Conservation (phyloP, 352 stramenopile genomes). For the Phytophthora litchii region DNA sequence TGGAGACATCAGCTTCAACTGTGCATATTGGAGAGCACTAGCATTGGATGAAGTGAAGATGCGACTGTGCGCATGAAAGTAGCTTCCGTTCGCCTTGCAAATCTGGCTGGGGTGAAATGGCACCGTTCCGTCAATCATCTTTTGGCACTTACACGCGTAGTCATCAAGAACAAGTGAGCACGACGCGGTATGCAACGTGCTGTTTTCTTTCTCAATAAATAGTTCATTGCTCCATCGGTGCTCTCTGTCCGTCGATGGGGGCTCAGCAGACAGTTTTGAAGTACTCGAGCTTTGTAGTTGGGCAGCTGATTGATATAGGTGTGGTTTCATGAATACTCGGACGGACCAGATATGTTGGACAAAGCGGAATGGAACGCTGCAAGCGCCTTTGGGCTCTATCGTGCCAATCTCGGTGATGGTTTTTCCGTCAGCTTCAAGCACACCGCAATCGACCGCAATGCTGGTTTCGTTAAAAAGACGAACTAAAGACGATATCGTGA, state of each 20-base stretch:
- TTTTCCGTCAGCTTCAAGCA: constrained; percentile 64
- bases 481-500: constrained; percentile 82
- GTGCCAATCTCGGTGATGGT: constrained; percentile 62
- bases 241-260: constrained; percentile 35
- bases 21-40: constrained; percentile 68
- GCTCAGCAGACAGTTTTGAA: constrained; percentile 15
- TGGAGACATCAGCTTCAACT: constrained; percentile 67
- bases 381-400: constrained; percentile 66
- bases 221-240: constrained; percentile 87
- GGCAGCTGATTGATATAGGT: constrained; percentile 24
- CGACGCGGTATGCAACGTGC: constrained; percentile 58
- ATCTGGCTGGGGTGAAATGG: constrained; percentile 74
- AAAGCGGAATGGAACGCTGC: constrained; percentile 70
- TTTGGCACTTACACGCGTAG: constrained; percentile 77
- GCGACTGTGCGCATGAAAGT: constrained; percentile 67
- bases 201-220: constrained; percentile 73
- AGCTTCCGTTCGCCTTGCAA: constrained; percentile 72
- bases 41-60: constrained; percentile 73
- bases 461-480: constrained; percentile 80
- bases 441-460: constrained; percentile 58
- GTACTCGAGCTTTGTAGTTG: not conserved
- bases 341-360: constrained; percentile 60
- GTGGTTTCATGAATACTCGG: constrained; percentile 69
- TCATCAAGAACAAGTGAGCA: constrained; percentile 75
- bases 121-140: constrained; percentile 79